Evolutionary conservation across 495 filamentous ascomycete species (phyloP), one percentile per base, ranked within the genome.

Genomic region (Rhizodiscina lignyota): DNA sequence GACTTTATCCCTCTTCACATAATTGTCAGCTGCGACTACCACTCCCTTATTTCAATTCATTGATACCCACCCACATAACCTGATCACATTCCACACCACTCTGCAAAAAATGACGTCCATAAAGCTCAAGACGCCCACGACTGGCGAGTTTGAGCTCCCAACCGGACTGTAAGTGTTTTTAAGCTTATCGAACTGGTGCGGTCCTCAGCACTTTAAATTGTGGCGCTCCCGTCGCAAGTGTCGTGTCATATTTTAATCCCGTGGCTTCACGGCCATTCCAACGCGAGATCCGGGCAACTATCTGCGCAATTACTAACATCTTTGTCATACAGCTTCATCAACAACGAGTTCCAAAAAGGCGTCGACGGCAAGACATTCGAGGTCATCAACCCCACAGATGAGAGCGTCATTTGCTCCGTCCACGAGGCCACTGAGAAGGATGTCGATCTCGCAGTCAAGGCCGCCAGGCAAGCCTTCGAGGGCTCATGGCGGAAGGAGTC

Each of bases 281-380:
- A 6, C 24, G 8, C 24, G 24, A 6, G 13, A 27, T 6, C 24
- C 6, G 24, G 8, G 6, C 13, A 27, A 6, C 24, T 27, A 27
- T 13, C 13, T 6, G 8, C 24, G 6, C 13, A 27, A 11, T 24
- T 15, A 15, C 13, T 24, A 15, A 15, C 44, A 36, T 45, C 39
- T 21, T 24, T 8, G 24, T 36, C 18, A 12, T 35, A 15, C 40
- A 94, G 86, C 52, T 97, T 92, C 72, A 97, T 97, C 67, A 94
- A 97, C 74, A 86, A 86, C 55, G 85, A 96, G 62, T 97, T 74
- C 55, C 73, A 93, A 43, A 80, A 84, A 63, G 72, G 74, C 52
- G 71, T 74, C 37, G 83, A 83, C 32, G 77, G 76, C 55, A 74
- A 77, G 64, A 80, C 77, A 48, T 83, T 86, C 55, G 80, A 86